Conservation (phyloP, 2,329 filamentous ascomycete genomes). For the Penicillium aurantiogriseum region DNA sequence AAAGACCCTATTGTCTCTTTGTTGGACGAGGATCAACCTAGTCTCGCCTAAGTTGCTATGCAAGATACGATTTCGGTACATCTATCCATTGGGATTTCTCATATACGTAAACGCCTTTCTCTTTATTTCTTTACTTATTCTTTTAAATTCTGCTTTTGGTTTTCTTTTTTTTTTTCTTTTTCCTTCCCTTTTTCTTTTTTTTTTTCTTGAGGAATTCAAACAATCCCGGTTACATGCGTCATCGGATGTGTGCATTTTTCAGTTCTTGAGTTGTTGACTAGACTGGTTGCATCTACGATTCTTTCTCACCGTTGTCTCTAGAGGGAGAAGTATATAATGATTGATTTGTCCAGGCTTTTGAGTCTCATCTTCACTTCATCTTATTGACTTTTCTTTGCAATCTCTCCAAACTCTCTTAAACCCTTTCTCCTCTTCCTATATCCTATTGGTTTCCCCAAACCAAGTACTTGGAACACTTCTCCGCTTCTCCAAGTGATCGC, state of each 20-base stretch:
- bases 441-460: background rate
- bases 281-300: background rate
- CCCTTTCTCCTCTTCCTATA: background rate
- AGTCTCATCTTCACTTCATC: background rate
- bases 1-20: background rate
- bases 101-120: background rate
- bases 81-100: background rate
- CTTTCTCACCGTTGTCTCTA: background rate
- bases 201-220: background rate
- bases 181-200: background rate
- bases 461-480: constrained; percentile 9
- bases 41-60: background rate
- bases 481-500: constrained; percentile 20
- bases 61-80: background rate
- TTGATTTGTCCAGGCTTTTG: background rate
- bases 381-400: background rate
- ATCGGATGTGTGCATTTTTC: background rate
- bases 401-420: background rate
- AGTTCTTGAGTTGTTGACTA: background rate
- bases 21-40: background rate
- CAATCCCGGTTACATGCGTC: background rate
- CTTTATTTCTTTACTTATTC: background rate
- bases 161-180: no score
- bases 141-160: background rate
- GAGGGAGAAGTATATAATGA: constrained; percentile 2